phyloP scores from a whole-genome alignment of 208 protist species.

The Trypanosomatidae sp. region DNA sequence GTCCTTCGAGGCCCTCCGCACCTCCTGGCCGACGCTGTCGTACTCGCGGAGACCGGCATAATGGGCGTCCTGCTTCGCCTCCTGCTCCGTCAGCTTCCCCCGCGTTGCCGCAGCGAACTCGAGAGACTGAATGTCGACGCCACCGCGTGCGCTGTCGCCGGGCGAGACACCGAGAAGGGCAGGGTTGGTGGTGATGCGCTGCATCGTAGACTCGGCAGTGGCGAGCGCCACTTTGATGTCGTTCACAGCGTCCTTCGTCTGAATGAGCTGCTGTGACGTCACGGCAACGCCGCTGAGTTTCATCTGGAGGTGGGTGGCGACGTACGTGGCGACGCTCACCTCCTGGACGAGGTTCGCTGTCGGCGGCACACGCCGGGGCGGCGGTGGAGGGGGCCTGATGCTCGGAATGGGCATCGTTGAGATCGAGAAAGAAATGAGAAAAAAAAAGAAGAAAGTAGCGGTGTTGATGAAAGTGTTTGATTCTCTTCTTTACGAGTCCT shows the following conservation, averaged over 20 bases:
- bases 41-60: conserved; percentile 21
- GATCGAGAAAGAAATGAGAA: too few species aligned
- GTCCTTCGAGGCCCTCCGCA: conserved; percentile 13
- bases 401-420: too few species aligned
- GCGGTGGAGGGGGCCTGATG: conserved; percentile 10
- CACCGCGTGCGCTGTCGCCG: conserved; percentile 3
- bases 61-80: conserved; percentile 20
- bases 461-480: too few species aligned
- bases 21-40: conserved; percentile 16
- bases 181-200: conserved; percentile 7
- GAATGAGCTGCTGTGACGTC: conserved; percentile 18
- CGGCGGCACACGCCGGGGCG: conserved; percentile 19
- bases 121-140: conserved; percentile 20
- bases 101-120: conserved; percentile 9
- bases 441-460: too few species aligned
- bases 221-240: conserved; percentile 21
- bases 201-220: conserved; percentile 8
- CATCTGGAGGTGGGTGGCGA: conserved; percentile 1
- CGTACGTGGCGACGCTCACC: background rate
- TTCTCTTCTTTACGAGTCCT: too few species aligned
- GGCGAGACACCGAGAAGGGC: background rate
- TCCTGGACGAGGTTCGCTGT: background rate
- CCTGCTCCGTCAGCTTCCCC: conserved; percentile 13
- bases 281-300: conserved; percentile 12
- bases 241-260: conserved; percentile 16